Base-by-base conservation (phyloP, 768 basidiomycete genomes). In the Pulveroboletus sp. region DNA sequence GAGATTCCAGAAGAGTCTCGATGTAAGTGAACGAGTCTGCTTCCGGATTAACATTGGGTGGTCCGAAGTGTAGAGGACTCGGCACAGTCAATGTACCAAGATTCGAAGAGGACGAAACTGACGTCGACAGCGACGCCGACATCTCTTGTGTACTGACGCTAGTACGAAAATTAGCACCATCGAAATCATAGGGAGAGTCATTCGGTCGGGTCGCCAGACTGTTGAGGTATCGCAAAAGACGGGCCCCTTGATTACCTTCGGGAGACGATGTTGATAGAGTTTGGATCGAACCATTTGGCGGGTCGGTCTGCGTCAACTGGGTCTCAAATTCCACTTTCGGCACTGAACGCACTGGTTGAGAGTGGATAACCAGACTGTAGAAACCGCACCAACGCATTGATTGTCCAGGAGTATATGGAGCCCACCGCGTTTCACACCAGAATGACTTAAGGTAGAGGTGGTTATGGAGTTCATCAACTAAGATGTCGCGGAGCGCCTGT, bases 361-460 rank as follows among this genome's bases (percentile, higher is more conserved):
- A 34, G 49, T 51, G 30, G 39, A 29, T 43, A 26, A 51, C 24
- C 27, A 29, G 41, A 26, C n/a, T 19, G 35, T 10, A 44, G 19
- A 40, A 27, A 42, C 32, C 29, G n/a, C n/a, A 56, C 89, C 70
- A 60, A 94, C 94, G 77, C 11, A 70, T 68, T 47, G 82, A 78
- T 64, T 97, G 96, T 45, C 86, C 86, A 0, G 86, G 83, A 11
- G 77, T 71, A 64, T 96, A 97, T 1, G 88, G 70, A 16, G 82
- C 75, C 96, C 96, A 99, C 26, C 95, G 82, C 6, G 84, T 80
- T 57, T 98, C 95, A 63, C 91, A 93, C 83, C 93, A 96, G 66
- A 93, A 95, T 1, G 88, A 90, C 62, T 95, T 96, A 51, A 99
- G 81, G 68, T 96, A 99, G n/a, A 99, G 71, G 68, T 99, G 96